Evolutionary conservation across 371 early-diverging fungal genomes (phyloP).

Genomic region (Mucor circinelloides): DNA sequence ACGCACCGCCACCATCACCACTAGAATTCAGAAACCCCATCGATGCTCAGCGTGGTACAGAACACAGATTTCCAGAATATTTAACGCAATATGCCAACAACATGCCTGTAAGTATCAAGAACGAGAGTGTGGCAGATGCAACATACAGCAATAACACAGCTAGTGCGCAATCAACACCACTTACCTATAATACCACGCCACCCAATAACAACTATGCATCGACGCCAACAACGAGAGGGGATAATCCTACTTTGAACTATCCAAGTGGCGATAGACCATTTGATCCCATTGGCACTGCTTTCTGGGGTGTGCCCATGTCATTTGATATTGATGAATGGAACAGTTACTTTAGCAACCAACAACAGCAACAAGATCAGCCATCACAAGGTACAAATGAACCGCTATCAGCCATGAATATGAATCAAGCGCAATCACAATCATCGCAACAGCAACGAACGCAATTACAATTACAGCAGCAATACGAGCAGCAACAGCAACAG

Average conservation of each 20-base stretch:
- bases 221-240: not conserved
- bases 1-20: not conserved
- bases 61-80: constrained; percentile 24
- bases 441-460: not conserved
- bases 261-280: constrained; percentile 4
- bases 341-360: constrained; percentile 24
- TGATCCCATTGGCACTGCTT: constrained; percentile 29
- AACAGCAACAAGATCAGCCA: not conserved
- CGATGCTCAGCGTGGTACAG: constrained; percentile 20
- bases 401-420: not conserved
- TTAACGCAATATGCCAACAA: constrained; percentile 16
- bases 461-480: not conserved
- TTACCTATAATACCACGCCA: not conserved
- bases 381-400: not conserved
- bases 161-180: not conserved
- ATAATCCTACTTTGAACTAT: constrained; percentile 11
- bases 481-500: constrained; percentile 1
- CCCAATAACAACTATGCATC: not conserved
- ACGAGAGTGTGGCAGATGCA: not conserved
- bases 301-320: constrained; percentile 33
- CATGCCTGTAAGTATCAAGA: not conserved
- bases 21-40: constrained; percentile 20
- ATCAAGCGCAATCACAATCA: not conserved
- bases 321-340: constrained; percentile 37
- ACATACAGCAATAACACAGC: not conserved